A percentile compares a stretch with the other conserved stretches of the same genome.
Evolutionary conservation across 495 filamentous ascomycete genomes (phyloP).

Genomic region (Penicillium macrosclerotiorum): DNA sequence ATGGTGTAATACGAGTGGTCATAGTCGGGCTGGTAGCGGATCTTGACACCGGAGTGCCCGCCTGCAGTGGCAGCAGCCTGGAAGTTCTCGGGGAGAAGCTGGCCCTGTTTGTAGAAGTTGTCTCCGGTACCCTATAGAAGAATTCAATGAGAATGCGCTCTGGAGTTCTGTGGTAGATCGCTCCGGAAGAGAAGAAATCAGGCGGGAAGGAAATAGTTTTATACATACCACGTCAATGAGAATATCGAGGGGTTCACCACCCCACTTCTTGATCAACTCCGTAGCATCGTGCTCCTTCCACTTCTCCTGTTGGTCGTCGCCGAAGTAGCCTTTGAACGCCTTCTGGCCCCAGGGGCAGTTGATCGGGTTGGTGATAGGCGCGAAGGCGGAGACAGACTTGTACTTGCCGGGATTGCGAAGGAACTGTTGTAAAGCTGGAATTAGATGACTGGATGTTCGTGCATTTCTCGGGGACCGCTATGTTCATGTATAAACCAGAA

Average conservation of each 20-base stretch:
- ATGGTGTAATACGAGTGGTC: constrained; percentile 98
- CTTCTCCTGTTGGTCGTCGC: constrained; percentile 62
- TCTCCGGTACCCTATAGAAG: constrained; percentile 72
- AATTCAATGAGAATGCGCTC: too few species aligned
- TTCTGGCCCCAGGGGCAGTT: constrained; percentile 93
- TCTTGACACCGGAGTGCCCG: constrained; percentile 60
- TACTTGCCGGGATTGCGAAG: constrained; percentile 88
- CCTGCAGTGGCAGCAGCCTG: constrained; percentile 70
- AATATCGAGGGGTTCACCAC: constrained; percentile 60
- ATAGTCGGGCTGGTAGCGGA: constrained; percentile 88
- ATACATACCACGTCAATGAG: constrained; percentile 75
- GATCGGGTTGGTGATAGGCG: constrained; percentile 85
- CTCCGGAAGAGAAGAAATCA: not conserved
- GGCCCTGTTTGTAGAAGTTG: constrained; percentile 91
- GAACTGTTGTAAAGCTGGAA: constrained; percentile 51
- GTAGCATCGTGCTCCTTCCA: constrained; percentile 94
- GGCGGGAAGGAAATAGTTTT: not conserved
- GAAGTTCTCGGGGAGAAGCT: constrained; percentile 93
- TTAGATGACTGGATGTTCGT: constrained; percentile 3
- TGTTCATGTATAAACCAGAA: too few species aligned
- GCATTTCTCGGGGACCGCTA: too few species aligned
- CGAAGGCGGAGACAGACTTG: constrained; percentile 82
- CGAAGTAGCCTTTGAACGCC: constrained; percentile 88
- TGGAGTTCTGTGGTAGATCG: not conserved
- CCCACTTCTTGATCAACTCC: constrained; percentile 77